Percentiles rank a stretch among this genome's conserved stretches.
Conservation (phyloP, 1,284 basidiomycete genomes). For the Austropuccinia psidii region DNA sequence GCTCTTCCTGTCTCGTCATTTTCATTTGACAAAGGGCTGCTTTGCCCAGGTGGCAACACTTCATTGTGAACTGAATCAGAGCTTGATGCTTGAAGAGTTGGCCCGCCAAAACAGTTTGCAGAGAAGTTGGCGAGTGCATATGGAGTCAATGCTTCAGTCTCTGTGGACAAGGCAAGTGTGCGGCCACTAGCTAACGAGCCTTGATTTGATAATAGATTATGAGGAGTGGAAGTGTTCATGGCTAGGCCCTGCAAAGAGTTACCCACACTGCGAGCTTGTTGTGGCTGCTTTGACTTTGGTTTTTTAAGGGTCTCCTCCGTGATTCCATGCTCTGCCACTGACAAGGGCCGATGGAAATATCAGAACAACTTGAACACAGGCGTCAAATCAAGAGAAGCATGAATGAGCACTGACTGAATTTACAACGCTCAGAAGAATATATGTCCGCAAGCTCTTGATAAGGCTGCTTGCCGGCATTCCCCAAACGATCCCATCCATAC, state of each 20-base stretch:
- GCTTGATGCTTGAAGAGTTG: background rate
- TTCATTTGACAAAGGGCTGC: background rate
- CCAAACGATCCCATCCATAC: constrained; percentile 35
- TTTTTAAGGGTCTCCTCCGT: constrained; percentile 3
- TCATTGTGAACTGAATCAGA: too few relatives aligned
- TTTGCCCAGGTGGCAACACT: background rate
- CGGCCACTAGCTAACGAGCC: background rate
- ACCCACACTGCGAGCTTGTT: background rate
- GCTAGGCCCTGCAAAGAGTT: background rate
- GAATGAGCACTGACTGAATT: constrained; percentile 16
- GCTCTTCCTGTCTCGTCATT: background rate
- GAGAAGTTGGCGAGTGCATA: background rate
- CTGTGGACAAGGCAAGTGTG: background rate
- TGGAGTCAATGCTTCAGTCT: too few relatives aligned
- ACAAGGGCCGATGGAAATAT: background rate
- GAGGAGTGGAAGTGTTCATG: too few relatives aligned
- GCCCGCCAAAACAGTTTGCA: background rate
- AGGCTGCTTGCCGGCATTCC: constrained; percentile 25
- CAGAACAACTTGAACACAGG: background rate
- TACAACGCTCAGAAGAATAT: constrained; percentile 19
- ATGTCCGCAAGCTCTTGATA: constrained; percentile 31
- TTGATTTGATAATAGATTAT: too few relatives aligned
- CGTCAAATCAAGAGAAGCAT: background rate
- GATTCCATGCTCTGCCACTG: constrained; percentile 26
- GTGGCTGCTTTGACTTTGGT: constrained; percentile 4